A percentile compares a stretch with the other conserved stretches of the same genome.
Evolutionary conservation across 148 eudicot genomes (phyloP).

Genomic region (Hydrangea macrophylla): DNA sequence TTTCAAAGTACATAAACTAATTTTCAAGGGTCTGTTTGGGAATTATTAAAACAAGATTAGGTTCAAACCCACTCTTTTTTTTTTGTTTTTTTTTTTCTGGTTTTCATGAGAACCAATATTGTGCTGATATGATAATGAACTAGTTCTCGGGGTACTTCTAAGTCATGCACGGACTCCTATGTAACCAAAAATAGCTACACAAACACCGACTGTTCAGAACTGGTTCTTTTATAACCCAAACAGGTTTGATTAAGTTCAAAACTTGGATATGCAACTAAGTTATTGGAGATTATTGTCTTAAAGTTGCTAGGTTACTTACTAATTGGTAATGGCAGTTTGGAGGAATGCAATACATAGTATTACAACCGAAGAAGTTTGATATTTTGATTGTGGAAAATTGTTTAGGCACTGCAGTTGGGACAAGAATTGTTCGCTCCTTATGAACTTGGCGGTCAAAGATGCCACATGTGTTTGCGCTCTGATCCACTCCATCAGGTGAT

Average conservation of each 20-base stretch:
- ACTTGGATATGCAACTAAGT: neutral
- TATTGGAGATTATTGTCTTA: neutral
- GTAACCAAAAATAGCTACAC: too few relatives aligned
- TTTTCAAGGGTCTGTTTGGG: too few relatives aligned
- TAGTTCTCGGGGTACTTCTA: too few relatives aligned
- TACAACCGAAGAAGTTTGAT: neutral
- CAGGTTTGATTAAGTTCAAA: neutral
- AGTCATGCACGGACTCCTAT: too few relatives aligned
- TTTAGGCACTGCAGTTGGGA: slow-evolving; percentile 57
- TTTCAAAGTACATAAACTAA: too few relatives aligned
- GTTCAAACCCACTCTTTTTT: too few relatives aligned
- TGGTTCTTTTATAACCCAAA: too few relatives aligned
- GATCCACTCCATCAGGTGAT: slow-evolving; percentile 53
- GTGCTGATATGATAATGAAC: too few relatives aligned
- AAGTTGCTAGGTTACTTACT: neutral
- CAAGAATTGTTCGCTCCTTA: slow-evolving; percentile 43
- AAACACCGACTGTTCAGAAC: too few relatives aligned
- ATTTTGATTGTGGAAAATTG: neutral
- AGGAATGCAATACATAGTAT: neutral
- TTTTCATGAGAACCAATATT: too few relatives aligned
- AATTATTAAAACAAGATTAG: too few relatives aligned
- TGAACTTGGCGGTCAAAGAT: slow-evolving; percentile 42
- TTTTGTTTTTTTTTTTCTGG: too few relatives aligned
- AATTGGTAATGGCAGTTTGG: neutral
- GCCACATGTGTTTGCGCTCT: slow-evolving; percentile 59